Base-by-base conservation (phyloP, 805 yeast species). In the Saturnispora mendoncae region DNA sequence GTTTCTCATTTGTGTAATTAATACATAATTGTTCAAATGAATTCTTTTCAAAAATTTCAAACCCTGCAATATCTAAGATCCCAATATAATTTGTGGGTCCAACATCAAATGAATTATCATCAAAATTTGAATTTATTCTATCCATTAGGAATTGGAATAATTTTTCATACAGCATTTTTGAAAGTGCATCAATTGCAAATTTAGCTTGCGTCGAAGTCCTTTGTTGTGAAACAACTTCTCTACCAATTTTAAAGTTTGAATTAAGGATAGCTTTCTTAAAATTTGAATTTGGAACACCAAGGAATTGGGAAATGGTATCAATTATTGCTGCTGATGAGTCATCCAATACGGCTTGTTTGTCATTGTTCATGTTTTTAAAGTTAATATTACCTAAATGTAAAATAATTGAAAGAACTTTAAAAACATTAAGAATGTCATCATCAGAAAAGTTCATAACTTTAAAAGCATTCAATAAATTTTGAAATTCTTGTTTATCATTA, bases 211-310 rank as follows among this genome's bases (percentile, higher is more conserved):
- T 59, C 0, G 95, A 79, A 36, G 79, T 79, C 51, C 83, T 76
- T 26, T 88, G 76, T 55, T 86, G 94, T 17, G 77, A 72, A 29
- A 92, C 86, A 61, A 72, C 71, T 57, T 92, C 98, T 49, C 76
- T 72, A 2, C 98, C 98, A 4, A 97, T 96, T 56, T 78, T 85
- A 9, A 88, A 94, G 53, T 76, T 80, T 4, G 97, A 97, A 29
- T 74, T 72, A 26, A 87, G 58, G 9, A 92, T 65, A 0, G 82
- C 68, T 33, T 74, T 76, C 44, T 67, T 69, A 48, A 83, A 74
- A 1, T 68, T 60, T 20, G 61, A 57, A 3, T 67, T 61, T 3
- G 51, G 15, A 19, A 90, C 73, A 1, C 94, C 94, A 33, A 90
- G 67, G 19, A 87, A 62, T 14, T 69, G 65, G 24, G 83, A 70